Percentiles rank a stretch among this genome's conserved stretches.
Conservation (phyloP, 345 rosid species). For the Eucalyptus victrix region DNA sequence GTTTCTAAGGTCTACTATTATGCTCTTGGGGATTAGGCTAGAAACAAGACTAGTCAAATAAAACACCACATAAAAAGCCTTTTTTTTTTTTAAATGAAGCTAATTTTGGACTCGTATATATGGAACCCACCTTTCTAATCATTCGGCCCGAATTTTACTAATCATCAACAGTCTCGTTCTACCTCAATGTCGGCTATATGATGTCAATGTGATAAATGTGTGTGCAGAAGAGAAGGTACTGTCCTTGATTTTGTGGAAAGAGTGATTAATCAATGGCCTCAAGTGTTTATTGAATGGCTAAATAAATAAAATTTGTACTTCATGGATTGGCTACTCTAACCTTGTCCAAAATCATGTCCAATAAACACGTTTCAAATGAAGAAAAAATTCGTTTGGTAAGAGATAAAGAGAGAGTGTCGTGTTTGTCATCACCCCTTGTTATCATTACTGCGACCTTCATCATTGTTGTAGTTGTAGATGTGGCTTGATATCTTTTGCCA, state of each 20-base stretch:
- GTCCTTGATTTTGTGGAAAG: neutral
- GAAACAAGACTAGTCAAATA: neutral
- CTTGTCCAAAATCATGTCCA: neutral
- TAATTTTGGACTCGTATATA: neutral
- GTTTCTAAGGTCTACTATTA: neutral
- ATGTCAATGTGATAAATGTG: too few relatives aligned
- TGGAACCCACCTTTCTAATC: accelerated
- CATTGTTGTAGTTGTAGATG: neutral
- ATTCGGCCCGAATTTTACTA: too few relatives aligned
- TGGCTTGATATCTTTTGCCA: neutral
- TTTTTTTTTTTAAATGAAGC: neutral
- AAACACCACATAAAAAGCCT: too few relatives aligned
- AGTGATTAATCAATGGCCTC: neutral
- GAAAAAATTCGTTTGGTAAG: accelerated
- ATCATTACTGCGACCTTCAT: neutral
- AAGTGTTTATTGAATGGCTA: neutral
- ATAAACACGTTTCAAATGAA: neutral
- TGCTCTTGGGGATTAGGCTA: neutral
- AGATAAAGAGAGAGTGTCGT: neutral
- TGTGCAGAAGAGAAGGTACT: too few relatives aligned
- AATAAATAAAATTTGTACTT: neutral
- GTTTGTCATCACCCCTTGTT: neutral
- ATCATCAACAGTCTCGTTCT: too few relatives aligned
- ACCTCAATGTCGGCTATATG: too few relatives aligned
- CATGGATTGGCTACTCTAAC: neutral